Conservation (phyloP, 768 basidiomycete species). For the Boletus reticulatus region DNA sequence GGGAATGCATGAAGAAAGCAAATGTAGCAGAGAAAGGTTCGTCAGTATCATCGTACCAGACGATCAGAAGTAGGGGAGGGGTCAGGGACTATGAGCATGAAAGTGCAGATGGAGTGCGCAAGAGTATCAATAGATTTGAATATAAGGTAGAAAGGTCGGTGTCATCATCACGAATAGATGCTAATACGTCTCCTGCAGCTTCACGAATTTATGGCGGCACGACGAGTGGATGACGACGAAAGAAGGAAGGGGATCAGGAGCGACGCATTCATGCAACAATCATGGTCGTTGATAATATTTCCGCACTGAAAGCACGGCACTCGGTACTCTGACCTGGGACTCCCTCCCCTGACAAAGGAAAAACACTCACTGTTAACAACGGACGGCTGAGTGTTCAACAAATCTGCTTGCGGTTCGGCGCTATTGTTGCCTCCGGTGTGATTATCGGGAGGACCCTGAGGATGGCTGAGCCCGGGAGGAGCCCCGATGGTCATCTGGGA, state of each 20-base stretch:
- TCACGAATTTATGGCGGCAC: constrained; percentile 28
- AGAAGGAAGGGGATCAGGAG: constrained; percentile 17
- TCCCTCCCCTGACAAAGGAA: constrained; percentile 70
- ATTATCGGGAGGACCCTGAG: constrained; percentile 33
- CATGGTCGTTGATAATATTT: constrained; percentile 72
- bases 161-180: constrained; percentile 23
- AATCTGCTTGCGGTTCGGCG: constrained; percentile 23
- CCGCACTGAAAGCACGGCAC: constrained; percentile 89
- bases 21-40: constrained; percentile 28
- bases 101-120: constrained; percentile 1
- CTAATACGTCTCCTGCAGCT: constrained; percentile 23
- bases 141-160: constrained; percentile 8
- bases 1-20: constrained; percentile 19
- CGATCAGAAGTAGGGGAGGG: constrained; percentile 42
- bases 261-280: constrained; percentile 40
- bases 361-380: constrained; percentile 63
- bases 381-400: constrained; percentile 20
- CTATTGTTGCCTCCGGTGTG: constrained; percentile 16
- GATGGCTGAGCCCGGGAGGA: constrained; percentile 63
- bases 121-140: constrained; percentile 6
- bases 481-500: constrained; percentile 46
- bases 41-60: constrained; percentile 45
- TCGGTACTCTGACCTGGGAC: constrained; percentile 79
- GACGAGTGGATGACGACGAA: constrained; percentile 21
- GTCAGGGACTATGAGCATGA: constrained; percentile 19